Evolutionary conservation across 306 rosid genomes (phyloP).

Genomic region (Canavalia gladiata): DNA sequence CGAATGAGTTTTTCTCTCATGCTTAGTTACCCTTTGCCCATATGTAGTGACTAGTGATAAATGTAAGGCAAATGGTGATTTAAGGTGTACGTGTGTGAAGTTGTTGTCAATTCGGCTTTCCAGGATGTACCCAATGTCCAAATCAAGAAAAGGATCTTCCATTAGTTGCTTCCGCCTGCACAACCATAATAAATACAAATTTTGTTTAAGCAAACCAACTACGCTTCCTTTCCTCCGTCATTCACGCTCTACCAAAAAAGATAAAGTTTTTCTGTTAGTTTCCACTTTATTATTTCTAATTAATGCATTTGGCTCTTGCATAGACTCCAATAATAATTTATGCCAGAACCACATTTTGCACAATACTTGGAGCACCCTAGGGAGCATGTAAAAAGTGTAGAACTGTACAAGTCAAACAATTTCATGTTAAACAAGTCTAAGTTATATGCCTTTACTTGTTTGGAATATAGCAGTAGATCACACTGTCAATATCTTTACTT

Average conservation of each 20-base stretch:
- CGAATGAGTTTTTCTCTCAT: too few relatives aligned
- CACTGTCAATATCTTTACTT: neutral
- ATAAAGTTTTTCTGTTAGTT: constrained; percentile 11
- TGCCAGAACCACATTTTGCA: neutral
- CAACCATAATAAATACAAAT: constrained; percentile 17
- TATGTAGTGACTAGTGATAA: neutral
- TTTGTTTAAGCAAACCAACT: constrained; percentile 13
- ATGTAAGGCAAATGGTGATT: neutral
- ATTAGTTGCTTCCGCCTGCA: neutral
- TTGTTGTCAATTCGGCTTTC: constrained; percentile 29
- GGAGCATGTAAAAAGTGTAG: constrained; percentile 7
- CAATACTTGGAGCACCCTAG: neutral
- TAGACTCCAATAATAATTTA: neutral
- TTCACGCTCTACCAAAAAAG: constrained; percentile 17
- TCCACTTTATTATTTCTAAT: constrained; percentile 20
- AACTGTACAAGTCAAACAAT: constrained; percentile 3
- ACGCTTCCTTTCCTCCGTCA: constrained; percentile 42
- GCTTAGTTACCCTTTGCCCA: too few relatives aligned
- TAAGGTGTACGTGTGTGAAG: neutral
- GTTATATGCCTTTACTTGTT: neutral
- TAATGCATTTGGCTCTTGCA: constrained; percentile 6
- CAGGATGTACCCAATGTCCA: neutral
- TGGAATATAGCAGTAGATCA: neutral
- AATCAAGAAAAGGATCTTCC: neutral
- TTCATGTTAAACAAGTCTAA: constrained; percentile 1